Base-by-base conservation (phyloP, 164 flowering plant species). In the Euptelea pleiosperma region DNA sequence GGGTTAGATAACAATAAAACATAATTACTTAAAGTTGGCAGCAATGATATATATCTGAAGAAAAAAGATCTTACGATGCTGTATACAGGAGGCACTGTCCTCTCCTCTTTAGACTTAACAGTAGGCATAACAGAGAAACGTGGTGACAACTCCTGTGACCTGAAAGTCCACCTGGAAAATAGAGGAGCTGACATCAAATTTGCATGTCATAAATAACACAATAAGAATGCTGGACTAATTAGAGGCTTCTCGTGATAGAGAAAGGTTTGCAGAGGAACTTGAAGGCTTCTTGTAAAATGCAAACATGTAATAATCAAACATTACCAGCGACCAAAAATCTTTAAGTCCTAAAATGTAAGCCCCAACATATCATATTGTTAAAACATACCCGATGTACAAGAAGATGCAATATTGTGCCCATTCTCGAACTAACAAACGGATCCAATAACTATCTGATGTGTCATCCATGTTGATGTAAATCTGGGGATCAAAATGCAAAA, bases 71-170 rank as follows among this genome's bases (percentile, higher is more conserved):
- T 79, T 77, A 92, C 98, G 57, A 92, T 72, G 53, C 93, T 87
- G 66, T 82, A 89, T 61, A 89, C 79, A 8, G 96, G 96, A 74
- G 98, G 96, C 39, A 82, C 72, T 16, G 48, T 34, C 24, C 11
- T 64, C 16, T 74, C 70, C 47, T 25, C 67, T 52, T 76, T 71
- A 56, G 70, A 68, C 56, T 82, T 89, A 36, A 82, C 34, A 52
- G 71, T 68, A n/a, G 96, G 96, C 82, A 89, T 80, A 47, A 89
- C 83, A 30, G 90, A 81, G 73, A 92, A 92, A 19, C 74, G 80
- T 6, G 84, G 90, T 12, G 87, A 78, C 57, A 82, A 68, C 54
- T 87, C 82, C 59, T 79, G 85, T 52, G 89, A 85, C 68, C 96
- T 77, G 66, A 92, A 92, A 57, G 76, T 89, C 96, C 96, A 92